A percentile compares a stretch with the other conserved stretches of the same genome.
These are phyloP conservation scores for Zymoseptoria pseudotritici DNA, from an alignment of 2,329 filamentous ascomycete species.

Conservation along the genomic window DNA sequence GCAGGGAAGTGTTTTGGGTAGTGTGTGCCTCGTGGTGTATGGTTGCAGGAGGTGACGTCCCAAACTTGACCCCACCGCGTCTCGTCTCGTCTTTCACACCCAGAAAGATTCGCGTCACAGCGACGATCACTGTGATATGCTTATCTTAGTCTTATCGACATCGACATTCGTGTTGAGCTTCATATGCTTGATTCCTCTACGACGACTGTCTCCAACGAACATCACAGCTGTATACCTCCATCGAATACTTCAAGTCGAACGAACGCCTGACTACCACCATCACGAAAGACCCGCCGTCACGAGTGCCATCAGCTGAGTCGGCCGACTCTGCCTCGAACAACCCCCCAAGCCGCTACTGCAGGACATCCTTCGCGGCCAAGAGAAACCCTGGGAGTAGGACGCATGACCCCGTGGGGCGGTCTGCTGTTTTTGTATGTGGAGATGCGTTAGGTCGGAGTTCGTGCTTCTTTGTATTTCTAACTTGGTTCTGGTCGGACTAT, in stretches of 20 bases:
- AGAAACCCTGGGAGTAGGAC: neutral
- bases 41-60: neutral
- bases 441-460: neutral
- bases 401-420: neutral
- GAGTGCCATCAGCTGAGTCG: neutral
- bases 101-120: too few species aligned
- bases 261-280: neutral
- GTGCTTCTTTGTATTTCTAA: neutral
- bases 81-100: too few species aligned
- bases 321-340: neutral
- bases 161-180: too few species aligned
- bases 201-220: too few species aligned
- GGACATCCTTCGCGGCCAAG: neutral
- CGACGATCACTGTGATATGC: too few species aligned
- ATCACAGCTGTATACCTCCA: too few species aligned
- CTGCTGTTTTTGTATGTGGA: neutral
- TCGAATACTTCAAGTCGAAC: too few species aligned
- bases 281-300: neutral
- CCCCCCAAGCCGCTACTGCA: neutral
- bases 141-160: too few species aligned
- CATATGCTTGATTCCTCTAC: too few species aligned
- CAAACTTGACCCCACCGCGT: too few species aligned
- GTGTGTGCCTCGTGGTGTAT: neutral
- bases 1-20: too few species aligned
- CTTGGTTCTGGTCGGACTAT: neutral